Evolutionary conservation across 768 basidiomycete species (phyloP), one percentile per base, ranked within the genome.

Genomic region (Amanita subjunquillea): DNA sequence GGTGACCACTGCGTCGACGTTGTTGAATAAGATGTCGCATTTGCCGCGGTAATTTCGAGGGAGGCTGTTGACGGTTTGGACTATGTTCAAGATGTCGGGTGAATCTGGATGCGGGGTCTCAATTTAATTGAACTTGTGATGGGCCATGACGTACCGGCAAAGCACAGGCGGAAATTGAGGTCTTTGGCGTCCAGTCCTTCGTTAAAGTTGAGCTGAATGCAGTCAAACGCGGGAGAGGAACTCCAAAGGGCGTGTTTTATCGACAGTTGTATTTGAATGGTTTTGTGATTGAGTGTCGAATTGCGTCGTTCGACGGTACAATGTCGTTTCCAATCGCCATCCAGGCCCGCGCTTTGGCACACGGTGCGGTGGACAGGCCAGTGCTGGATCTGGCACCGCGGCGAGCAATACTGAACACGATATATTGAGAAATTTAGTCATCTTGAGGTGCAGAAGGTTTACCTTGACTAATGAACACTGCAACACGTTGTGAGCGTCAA

Each of bases 301-400:
- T 54, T 47, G 15, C 69, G 64, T 22, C 61, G 54, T 40, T 71
- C 65, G 1, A 53, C 44, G 9, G 67, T 56, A 68, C 69, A 72
- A 30, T 58, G 58, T 5, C 69, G 70, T 36, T 66, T 59, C 70
- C 71, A 72, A 39, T 55, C 54, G 2, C 43, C 20, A 40, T 61
- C 55, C 3, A 40, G 50, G 20, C 15, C 43, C 27, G 17, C 41
- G 34, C 34, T 42, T 42, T 51, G 50, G 36, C 40, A 51, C 13
- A 34, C 29, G 8, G 17, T 9, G 12, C 29, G 48, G 15, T 50
- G 48, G 25, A 38, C 37, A 27, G 48, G n/a, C 37, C 22, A 39
- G 17, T 50, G 48, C 27, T 50, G 48, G 7, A 40, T 40, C 17
- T 50, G 48, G 27, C 32, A 52, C 2, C 15, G n/a, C 3, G 41